Evolutionary conservation across 208 protist species (phyloP), one percentile per base, ranked within the genome.

Genomic region (Tetramitus jugosus): DNA sequence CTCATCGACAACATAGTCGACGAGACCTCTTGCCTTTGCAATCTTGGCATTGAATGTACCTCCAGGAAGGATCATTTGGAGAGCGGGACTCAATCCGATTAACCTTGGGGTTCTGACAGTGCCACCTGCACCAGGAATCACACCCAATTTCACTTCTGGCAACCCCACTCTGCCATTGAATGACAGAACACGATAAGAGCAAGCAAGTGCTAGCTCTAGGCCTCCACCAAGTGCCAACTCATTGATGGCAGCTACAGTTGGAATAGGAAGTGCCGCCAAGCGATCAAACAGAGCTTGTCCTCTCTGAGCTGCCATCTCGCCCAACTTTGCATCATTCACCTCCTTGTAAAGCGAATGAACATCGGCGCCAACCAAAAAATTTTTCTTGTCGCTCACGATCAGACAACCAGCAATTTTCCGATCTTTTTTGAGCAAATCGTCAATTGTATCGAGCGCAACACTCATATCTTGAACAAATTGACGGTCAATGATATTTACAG

Each of bases 41-140:
- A 89, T 90, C 3, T 74, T 53, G 4, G 91, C 77, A 56, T 86
- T 87, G 69, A 93, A 46, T 69, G 86, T 79, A 81, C 86, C 84
- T 64, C 92, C 91, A 39, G 86, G 20, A n/a, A 83, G 84, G 81
- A 96, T 92, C 86, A 92, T 88, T 79, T 88, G 82, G 3, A 96
- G 84, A 17, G 93, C 91, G 39, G 87, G 88, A 75, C 85, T 80
- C 1, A 96, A 83, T 60, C 93, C 94, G 75, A 94, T 87, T 33
- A 97, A 85, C 35, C 88, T 84, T 71, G 95, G 94, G 76, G 96
- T 89, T 56, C 95, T 91, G 81, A 96, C 91, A 14, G 94, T 97
- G 76, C 95, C 95, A 39, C 94, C 94, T 40, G 83, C 87, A 40
- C 94, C 95, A 31, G 95, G 95, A 43, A 97, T 84, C 3, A 98